Evolutionary conservation across 768 basidiomycete genomes (phyloP).

Genomic region (Termitomyces heimii): DNA sequence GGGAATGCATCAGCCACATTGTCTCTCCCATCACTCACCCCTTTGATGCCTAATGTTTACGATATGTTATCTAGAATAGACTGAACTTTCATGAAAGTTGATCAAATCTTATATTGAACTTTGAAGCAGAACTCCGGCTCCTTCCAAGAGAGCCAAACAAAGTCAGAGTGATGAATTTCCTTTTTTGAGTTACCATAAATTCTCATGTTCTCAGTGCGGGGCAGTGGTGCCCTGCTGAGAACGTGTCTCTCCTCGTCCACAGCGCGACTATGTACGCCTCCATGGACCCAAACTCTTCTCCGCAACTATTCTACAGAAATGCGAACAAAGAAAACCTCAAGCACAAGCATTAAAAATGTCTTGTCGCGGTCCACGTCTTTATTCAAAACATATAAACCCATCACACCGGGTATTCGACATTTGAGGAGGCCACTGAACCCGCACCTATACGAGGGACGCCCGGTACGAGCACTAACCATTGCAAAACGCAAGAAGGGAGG

Average conservation of each 20-base stretch:
- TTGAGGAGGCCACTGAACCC: conserved; percentile 74
- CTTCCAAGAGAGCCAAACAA: conserved; percentile 8
- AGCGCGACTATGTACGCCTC: conserved; percentile 16
- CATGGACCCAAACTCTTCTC: conserved; percentile 6
- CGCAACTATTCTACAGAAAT: conserved; percentile 32
- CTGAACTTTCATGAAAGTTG: too few species aligned
- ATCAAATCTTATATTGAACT: too few species aligned
- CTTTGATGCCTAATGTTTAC: too few species aligned
- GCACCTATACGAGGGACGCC: conserved; percentile 84
- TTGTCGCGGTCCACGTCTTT: conserved; percentile 47
- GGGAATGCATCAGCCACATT: too few species aligned
- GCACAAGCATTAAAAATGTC: conserved; percentile 31
- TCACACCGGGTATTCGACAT: conserved; percentile 84
- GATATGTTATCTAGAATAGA: too few species aligned
- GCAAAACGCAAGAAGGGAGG: conserved; percentile 84
- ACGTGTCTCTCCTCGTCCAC: conserved; percentile 21
- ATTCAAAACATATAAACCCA: conserved; percentile 89
- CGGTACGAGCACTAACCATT: conserved; percentile 75
- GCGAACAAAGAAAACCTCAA: conserved; percentile 26
- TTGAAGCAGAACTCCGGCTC: too few species aligned
- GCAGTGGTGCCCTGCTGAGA: conserved; percentile 33
- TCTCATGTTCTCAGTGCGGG: conserved; percentile 39
- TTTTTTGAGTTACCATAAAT: conserved; percentile 15
- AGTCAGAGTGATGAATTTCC: conserved; percentile 11
- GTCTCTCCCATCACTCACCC: too few species aligned